These are phyloP conservation scores for Mortierella sp. DNA, from an alignment of 371 early-diverging fungal genomes.

Conservation along the genomic window DNA sequence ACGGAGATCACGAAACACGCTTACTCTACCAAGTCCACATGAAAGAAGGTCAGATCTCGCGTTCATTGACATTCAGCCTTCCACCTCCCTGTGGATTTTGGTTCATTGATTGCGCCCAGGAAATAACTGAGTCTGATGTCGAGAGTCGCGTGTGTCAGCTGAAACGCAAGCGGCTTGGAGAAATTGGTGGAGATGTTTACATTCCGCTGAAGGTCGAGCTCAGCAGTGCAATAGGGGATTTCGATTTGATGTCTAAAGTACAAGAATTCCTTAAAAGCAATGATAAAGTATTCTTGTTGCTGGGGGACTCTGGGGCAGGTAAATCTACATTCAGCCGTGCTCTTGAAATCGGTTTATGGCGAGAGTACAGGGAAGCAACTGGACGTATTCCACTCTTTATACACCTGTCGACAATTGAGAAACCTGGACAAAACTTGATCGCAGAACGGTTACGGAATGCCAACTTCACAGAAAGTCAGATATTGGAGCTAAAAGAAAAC, in stretches of 20 bases:
- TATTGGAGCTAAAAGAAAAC: constrained; percentile 5
- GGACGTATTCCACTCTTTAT: constrained; percentile 12
- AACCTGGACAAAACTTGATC: constrained; percentile 8
- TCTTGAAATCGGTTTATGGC: constrained; percentile 12
- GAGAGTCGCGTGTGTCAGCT: background rate
- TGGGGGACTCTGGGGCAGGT: constrained; percentile 16
- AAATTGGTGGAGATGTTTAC: background rate
- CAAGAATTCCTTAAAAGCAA: constrained; percentile 7
- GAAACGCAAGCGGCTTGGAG: background rate
- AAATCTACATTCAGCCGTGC: constrained; percentile 15
- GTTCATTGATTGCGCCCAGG: constrained; percentile 3
- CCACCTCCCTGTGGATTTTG: background rate
- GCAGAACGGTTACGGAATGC: constrained; percentile 6
- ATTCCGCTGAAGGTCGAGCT: constrained; percentile 7
- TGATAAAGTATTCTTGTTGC: constrained; percentile 12
- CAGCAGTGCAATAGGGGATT: background rate
- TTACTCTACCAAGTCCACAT: background rate
- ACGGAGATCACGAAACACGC: background rate
- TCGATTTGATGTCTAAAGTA: constrained; percentile 6
- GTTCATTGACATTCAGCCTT: background rate
- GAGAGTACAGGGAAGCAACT: background rate
- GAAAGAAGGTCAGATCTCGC: background rate
- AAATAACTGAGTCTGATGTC: constrained; percentile 8
- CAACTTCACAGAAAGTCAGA: constrained; percentile 6
- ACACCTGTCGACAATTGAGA: constrained; percentile 2